Base-by-base conservation (phyloP, 805 yeast species). In the Debaryomyces hansenii region DNA sequence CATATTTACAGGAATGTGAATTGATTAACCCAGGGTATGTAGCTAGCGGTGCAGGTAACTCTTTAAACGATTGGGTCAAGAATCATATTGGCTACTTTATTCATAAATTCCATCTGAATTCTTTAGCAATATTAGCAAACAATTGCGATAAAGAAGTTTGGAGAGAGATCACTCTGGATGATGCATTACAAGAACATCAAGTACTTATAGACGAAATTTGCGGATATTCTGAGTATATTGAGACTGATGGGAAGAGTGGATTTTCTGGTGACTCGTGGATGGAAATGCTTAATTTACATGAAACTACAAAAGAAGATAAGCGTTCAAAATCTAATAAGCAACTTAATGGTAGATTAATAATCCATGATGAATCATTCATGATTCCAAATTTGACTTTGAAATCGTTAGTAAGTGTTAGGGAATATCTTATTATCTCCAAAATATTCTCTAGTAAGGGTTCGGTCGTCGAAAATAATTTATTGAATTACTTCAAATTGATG, bases 1-100 rank as follows among this genome's bases (percentile, higher is more conserved):
- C 84, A 18, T 91, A 91, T 60, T 71, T 90, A 36, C 80, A 79
- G 40, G 96, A 90, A 58, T 88, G 96, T 62, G 98, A 94, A 63
- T 74, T 82, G 11, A 78, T 91, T 4, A 83, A 90, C 44, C 77
- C 77, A 4, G 96, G 96, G 0, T 80, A 77, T 46, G 74, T 79
- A 6, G 74, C 81, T 0, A 73, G 76, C 21, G 83, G 80, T n/a
- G 61, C 67, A 1, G 75, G 75, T 7, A 67, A 65, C 49, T 63
- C 75, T 1, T 67, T 92, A 24, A 80, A 84, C 43, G 88, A 84
- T 46, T 79, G 83, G 56, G 65, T 90, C 12, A 79, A 76, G n/a
- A 74, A 77, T 28, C 96, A 88, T 51, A 75, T 85, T 4, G 81
- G 76, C 48, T 75, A 78, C 45, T 90, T 80, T 59, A 66, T 81